Evolutionary conservation across 805 yeast genomes (phyloP), one percentile per base, ranked within the genome.

Genomic region (Myxozyma vanderwaltii): DNA sequence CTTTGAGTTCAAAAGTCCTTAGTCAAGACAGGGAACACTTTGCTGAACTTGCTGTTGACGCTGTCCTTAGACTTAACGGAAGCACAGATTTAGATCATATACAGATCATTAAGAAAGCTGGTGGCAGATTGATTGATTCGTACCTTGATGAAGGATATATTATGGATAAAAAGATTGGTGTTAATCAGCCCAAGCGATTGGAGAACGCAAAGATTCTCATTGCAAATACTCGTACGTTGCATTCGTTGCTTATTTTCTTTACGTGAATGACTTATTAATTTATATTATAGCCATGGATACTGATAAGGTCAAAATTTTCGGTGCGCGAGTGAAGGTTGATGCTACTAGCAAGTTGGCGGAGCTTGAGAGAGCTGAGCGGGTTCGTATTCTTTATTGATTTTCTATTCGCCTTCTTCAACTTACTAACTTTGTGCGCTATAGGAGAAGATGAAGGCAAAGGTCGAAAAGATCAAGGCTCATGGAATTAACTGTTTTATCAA

Each of bases 281-380:
- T 6, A 12, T n/a, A 13, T 0, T 23, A 5, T 45, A 44, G 59
- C 64, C 6, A 81, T 89, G 85, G 99, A 94, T 72, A 94, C 99
- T 6, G 99, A 94, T 72, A 94, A 94, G 75, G 97, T 94, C 62
- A 94, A 94, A 76, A 86, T 94, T 57, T 94, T 94, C 75, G 99
- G 99, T 63, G 97, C 99, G 60, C 91, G 94, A 74, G 91, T 94
- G 77, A 89, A 91, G 75, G 98, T 94, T 48, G 97, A 92, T 74
- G 85, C 96, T 23, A 94, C 98, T 7, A 82, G 92, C 61, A 94
- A 94, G 74, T 81, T 94, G 69, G 97, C 97, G 4, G 96, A 91
- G 68, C 81, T 91, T 67, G 97, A 91, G 76, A 84, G 88, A 71
- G 97, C 97, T 31, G 99, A 94, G 78, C 88, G 86, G 54, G 60